These are phyloP conservation scores for Pezicula rhizophila DNA, from an alignment of 2,329 filamentous ascomycete genomes.

Conservation along the genomic window DNA sequence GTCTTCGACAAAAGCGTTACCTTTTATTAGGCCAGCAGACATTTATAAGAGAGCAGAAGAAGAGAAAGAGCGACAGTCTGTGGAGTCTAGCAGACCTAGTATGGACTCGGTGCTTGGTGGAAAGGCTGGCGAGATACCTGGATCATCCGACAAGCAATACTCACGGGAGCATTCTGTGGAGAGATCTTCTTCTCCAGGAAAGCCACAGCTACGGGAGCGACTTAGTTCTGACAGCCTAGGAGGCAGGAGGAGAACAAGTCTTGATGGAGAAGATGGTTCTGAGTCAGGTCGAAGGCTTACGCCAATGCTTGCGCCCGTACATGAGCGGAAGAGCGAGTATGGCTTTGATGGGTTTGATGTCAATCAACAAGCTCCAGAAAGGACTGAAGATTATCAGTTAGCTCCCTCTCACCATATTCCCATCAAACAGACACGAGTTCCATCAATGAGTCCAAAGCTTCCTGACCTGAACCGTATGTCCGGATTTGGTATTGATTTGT, in stretches of 20 bases:
- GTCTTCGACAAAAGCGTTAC: constrained; percentile 42
- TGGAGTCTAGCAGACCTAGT: constrained; percentile 52
- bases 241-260: constrained; percentile 9
- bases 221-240: constrained; percentile 19
- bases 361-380: constrained; percentile 6
- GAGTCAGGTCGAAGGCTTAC: constrained; percentile 32
- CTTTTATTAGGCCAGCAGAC: constrained; percentile 69
- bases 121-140: constrained; percentile 19
- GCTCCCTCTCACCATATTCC: constrained; percentile 11
- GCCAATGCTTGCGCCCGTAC: constrained; percentile 44
- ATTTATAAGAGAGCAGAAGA: constrained; percentile 69
- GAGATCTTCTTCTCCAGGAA: constrained; percentile 11
- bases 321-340: constrained; percentile 54
- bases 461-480: constrained; percentile 54
- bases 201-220: constrained; percentile 15
- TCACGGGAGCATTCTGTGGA: constrained; percentile 13
- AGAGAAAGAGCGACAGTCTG: constrained; percentile 51
- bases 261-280: constrained; percentile 28
- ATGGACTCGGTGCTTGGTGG: constrained; percentile 41
- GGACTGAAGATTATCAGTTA: constrained; percentile 13
- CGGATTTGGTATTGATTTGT: constrained; percentile 53
- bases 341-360: constrained; percentile 39
- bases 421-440: constrained; percentile 13
- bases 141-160: constrained; percentile 16
- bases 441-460: constrained; percentile 49